Evolutionary conservation across 139 green algal genomes (phyloP).

Genomic region (Chlorella sp.): DNA sequence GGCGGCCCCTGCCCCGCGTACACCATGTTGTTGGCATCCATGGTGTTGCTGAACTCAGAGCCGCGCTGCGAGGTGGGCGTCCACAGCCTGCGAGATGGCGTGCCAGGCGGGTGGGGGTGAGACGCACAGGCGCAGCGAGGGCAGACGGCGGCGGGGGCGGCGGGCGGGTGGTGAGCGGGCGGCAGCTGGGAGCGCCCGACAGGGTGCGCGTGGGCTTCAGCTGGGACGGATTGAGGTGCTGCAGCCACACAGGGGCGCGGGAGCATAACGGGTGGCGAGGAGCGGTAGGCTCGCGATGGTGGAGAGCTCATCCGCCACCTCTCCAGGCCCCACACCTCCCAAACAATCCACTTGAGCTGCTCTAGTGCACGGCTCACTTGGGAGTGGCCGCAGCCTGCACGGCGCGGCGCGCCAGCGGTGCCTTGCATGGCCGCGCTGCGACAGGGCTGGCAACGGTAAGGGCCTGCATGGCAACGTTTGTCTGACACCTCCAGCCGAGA

Average conservation of each 20-base stretch:
- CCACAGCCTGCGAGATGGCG: conserved; percentile 18
- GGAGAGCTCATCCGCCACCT: not conserved
- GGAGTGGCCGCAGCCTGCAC: conserved; percentile 13
- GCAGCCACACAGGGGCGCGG: no score
- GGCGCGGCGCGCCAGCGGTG: not conserved
- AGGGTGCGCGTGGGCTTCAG: no score
- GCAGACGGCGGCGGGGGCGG: no score
- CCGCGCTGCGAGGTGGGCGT: conserved; percentile 38
- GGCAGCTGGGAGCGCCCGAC: no score
- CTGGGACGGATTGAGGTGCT: no score
- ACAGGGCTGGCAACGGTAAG: not conserved
- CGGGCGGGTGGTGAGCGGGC: no score
- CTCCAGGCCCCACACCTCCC: not conserved
- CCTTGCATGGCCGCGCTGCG: not conserved
- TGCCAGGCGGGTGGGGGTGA: not conserved
- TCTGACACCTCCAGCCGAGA: not conserved
- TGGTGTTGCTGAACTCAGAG: conserved; percentile 19
- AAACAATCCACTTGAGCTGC: not conserved
- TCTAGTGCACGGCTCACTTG: not conserved
- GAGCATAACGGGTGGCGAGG: not conserved
- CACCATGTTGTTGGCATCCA: conserved; percentile 25
- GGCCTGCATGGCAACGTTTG: not conserved
- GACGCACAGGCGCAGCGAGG: no score
- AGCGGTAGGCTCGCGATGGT: not conserved
- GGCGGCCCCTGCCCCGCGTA: conserved; percentile 67